These are phyloP conservation scores for Evernia prunastri DNA, from an alignment of 495 filamentous ascomycete genomes.

Conservation along the genomic window DNA sequence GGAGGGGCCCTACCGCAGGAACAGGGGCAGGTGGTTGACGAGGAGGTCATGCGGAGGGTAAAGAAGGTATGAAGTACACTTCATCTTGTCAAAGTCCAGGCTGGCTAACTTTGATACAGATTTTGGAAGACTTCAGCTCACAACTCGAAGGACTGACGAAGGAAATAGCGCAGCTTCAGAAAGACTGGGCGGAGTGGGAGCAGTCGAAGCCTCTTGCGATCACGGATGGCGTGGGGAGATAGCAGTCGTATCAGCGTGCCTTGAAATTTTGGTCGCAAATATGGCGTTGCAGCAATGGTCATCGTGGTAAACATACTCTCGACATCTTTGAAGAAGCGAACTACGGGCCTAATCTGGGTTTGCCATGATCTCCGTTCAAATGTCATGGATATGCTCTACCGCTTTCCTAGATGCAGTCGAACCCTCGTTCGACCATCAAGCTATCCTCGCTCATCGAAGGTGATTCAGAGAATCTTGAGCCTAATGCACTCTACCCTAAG, in stretches of 20 bases:
- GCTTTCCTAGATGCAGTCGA: background rate
- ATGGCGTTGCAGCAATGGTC: background rate
- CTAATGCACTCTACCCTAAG: background rate
- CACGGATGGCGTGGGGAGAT: background rate
- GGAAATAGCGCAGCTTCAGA: conserved; percentile 69
- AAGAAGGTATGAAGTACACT: conserved; percentile 63
- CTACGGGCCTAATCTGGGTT: background rate
- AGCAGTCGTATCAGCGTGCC: background rate
- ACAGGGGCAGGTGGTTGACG: conserved; percentile 56
- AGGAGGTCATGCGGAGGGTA: conserved; percentile 69
- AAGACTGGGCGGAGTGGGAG: conserved; percentile 69
- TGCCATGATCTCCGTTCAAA: background rate
- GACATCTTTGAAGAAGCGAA: background rate
- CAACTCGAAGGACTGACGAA: conserved; percentile 81
- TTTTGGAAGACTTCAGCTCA: conserved; percentile 81
- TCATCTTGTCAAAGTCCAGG: background rate
- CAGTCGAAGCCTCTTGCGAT: conserved; percentile 9
- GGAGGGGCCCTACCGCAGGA: conserved; percentile 45
- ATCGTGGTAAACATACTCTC: background rate
- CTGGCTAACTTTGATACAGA: conserved; percentile 43
- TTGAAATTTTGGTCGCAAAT: conserved; percentile 4
- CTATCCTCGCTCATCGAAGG: background rate
- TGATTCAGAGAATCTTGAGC: background rate
- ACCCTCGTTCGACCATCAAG: background rate
- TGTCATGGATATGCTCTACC: background rate